Conservation (phyloP, 495 filamentous ascomycete genomes). For the Chaetomidium leptoderma region DNA sequence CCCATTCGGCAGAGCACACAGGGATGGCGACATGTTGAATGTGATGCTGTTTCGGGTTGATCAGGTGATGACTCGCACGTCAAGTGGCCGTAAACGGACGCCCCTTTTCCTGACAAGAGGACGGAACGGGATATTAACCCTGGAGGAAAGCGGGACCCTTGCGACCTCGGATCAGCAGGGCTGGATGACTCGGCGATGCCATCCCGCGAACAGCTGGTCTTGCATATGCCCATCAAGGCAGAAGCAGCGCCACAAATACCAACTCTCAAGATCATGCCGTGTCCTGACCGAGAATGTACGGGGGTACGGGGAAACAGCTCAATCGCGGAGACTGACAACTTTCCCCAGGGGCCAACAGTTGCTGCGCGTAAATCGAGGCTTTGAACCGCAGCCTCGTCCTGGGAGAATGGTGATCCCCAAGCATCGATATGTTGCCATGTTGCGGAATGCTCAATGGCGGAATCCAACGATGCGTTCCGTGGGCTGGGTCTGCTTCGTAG, state of each 20-base stretch:
- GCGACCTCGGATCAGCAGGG: not conserved
- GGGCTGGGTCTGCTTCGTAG: no score
- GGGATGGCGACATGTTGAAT: not conserved
- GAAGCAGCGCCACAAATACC: not conserved
- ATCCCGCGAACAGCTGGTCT: not conserved
- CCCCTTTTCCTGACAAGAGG: not conserved
- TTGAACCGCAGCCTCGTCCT: not conserved
- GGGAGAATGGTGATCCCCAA: not conserved
- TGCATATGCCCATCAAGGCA: not conserved
- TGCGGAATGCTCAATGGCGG: constrained; percentile 12
- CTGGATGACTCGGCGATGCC: not conserved
- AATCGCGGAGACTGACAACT: constrained; percentile 6
- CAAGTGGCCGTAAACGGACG: not conserved
- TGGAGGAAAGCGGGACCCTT: not conserved
- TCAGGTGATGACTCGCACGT: not conserved
- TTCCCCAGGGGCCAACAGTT: not conserved
- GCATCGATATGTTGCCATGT: not conserved
- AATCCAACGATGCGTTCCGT: not conserved
- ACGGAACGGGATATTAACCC: not conserved
- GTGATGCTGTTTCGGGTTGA: not conserved
- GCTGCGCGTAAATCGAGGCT: not conserved
- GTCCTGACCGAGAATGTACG: constrained; percentile 3
- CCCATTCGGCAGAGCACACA: not conserved
- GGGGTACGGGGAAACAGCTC: not conserved
- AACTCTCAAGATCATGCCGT: not conserved